Evolutionary conservation across 2,329 filamentous ascomycete genomes (phyloP).

Genomic region (Microcyclosporella mali): DNA sequence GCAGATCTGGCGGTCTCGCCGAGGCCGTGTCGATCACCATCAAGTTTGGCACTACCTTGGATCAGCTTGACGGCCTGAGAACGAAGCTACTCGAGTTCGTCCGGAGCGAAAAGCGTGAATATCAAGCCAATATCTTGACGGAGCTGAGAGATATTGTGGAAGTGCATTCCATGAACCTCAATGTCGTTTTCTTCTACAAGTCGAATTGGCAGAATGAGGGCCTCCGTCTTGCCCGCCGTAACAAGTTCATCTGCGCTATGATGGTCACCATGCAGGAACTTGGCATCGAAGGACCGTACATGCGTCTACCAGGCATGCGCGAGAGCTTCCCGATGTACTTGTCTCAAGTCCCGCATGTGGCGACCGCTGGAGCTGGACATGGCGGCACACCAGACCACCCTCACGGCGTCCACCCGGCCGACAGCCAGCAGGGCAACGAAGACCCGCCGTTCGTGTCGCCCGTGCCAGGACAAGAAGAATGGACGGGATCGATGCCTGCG

Average conservation of each 20-base stretch:
- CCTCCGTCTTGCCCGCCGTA: conserved; percentile 79
- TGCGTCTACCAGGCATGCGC: conserved; percentile 63
- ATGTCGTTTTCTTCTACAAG: conserved; percentile 96
- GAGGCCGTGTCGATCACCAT: conserved; percentile 79
- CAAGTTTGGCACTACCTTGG: conserved; percentile 78
- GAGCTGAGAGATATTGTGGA: conserved; percentile 75
- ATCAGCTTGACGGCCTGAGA: conserved; percentile 77
- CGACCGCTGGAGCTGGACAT: conserved; percentile 37
- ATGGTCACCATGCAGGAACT: conserved; percentile 79
- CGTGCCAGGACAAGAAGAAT: conserved; percentile 14
- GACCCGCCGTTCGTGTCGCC: conserved; percentile 41
- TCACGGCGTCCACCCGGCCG: conserved; percentile 29
- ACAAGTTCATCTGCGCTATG: conserved; percentile 88
- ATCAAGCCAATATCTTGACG: conserved; percentile 76
- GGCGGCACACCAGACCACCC: conserved; percentile 43
- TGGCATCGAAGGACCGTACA: conserved; percentile 76
- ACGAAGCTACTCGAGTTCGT: conserved; percentile 78
- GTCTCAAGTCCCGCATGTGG: conserved; percentile 45
- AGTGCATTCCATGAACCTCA: conserved; percentile 78
- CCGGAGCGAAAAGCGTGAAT: conserved; percentile 78
- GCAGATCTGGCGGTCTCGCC: conserved; percentile 79
- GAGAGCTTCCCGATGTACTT: conserved; percentile 62
- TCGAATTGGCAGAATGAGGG: conserved; percentile 94
- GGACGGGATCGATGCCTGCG: conserved; percentile 14
- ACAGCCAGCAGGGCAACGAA: conserved; percentile 23